Evolutionary conservation across 1,284 basidiomycete species (phyloP), one percentile per base, ranked within the genome.

Genomic region (Termitomyces sp.): DNA sequence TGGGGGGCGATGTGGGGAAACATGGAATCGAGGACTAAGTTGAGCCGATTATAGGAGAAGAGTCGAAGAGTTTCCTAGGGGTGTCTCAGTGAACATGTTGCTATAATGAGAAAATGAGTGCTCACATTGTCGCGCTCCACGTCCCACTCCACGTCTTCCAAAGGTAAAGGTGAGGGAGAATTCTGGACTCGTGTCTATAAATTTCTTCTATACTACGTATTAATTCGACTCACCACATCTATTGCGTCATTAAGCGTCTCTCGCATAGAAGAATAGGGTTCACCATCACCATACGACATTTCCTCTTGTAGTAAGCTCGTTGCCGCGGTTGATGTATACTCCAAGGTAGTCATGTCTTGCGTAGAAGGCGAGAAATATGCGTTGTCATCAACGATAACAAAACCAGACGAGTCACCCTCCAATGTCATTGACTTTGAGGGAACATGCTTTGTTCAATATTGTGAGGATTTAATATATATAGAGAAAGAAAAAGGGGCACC

Each of bases 1-100:
- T 79, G 77, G 0, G 79, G 79, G 0, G 69, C 61, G 12, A 65
- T 41, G 5, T 67, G 56, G 12, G 71, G 72, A 36, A 40, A 51
- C 28, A 58, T 55, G 21, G 70, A 74, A 51, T 71, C 68, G 10
- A 70, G 50, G n/a, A 71, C 65, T 24, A 73, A 66, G 55, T 70
- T 70, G 30, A 60, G 59, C 33, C 69, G 65, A 49, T 71, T 62
- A 44, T 62, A 48, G 44, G 67, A 67, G 57, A 69, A 65, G 19
- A 56, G 47, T 38, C 64, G 58, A 33, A 72, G 60, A 33, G 61
- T 56, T 46, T 68, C 61, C 72, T 72, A 58, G 36, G 19, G 15
- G 34, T 50, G 50, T 17, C 8, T n/a, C 19, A n/a, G 40, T 52
- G 28, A 58, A 54, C 34, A 50, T 33, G n/a, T 17, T 36, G 28